phyloP scores from a whole-genome alignment of 306 rosid genomes.

The Ormosia semicastrata region DNA sequence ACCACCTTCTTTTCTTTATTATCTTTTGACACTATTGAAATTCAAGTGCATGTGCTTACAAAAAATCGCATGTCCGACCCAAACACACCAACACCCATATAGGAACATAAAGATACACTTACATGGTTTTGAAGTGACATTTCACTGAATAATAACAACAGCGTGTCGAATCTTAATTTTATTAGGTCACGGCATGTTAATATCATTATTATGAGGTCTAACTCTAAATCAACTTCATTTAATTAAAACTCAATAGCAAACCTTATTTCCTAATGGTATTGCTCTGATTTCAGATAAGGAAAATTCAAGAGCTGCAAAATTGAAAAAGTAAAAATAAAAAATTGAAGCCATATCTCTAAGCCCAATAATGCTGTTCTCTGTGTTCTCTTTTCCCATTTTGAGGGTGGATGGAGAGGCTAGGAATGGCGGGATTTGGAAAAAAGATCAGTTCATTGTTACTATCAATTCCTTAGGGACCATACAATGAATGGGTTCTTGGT shows the following conservation, averaged over 20 bases:
- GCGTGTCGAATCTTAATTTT: not conserved
- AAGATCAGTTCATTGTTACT: not conserved
- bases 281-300: not conserved
- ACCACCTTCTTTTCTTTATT: not conserved
- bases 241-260: not conserved
- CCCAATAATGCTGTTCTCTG: not conserved
- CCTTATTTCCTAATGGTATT: not conserved
- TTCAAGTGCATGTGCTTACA: not conserved
- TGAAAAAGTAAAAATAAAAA: not conserved
- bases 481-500: not conserved
- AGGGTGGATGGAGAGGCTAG: not conserved
- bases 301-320: not conserved
- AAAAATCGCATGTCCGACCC: not conserved
- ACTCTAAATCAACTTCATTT: not conserved
- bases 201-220: not conserved
- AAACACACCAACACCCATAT: not conserved
- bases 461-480: conserved; percentile 26
- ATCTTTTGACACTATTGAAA: not conserved
- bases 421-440: not conserved
- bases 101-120: not conserved
- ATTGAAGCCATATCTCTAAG: not conserved
- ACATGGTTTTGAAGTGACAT: not conserved
- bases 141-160: not conserved
- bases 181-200: not conserved
- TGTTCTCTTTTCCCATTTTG: not conserved